phyloP scores from a whole-genome alignment of 345 rosid species.

The Hibiscus syriacus region DNA sequence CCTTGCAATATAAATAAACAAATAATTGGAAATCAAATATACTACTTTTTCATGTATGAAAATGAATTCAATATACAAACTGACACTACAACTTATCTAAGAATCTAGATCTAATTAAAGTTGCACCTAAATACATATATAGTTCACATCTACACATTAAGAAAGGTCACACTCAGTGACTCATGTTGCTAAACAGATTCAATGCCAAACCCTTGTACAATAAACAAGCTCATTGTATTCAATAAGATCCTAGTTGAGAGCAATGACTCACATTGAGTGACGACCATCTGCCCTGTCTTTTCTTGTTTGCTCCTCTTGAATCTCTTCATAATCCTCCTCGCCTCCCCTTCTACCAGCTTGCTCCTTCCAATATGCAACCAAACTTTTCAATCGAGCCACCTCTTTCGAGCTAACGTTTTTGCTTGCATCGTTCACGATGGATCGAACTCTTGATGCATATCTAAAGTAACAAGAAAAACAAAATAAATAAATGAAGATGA shows the following conservation, averaged over 20 bases:
- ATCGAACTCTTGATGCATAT: slow-evolving; percentile 88
- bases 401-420: slow-evolving; percentile 84
- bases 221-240: neutral
- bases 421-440: slow-evolving; percentile 84
- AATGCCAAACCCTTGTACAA: neutral
- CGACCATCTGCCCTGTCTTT: slow-evolving; percentile 54
- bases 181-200: neutral
- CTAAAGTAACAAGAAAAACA: slow-evolving; percentile 23
- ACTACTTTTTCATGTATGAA: neutral
- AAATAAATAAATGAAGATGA: neutral
- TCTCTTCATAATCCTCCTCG: slow-evolving; percentile 75
- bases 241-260: neutral
- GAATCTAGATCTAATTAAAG: neutral
- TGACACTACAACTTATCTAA: neutral
- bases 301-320: slow-evolving; percentile 49
- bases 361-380: slow-evolving; percentile 83
- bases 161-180: neutral
- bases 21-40: neutral
- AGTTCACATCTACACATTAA: neutral
- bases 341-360: slow-evolving; percentile 78
- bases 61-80: neutral
- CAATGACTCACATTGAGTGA: slow-evolving; percentile 32
- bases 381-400: slow-evolving; percentile 70
- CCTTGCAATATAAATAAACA: no score
- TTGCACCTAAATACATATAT: neutral